phyloP scores from a whole-genome alignment of 2,329 filamentous ascomycete species.

The Aphanoascus verrucosus region DNA sequence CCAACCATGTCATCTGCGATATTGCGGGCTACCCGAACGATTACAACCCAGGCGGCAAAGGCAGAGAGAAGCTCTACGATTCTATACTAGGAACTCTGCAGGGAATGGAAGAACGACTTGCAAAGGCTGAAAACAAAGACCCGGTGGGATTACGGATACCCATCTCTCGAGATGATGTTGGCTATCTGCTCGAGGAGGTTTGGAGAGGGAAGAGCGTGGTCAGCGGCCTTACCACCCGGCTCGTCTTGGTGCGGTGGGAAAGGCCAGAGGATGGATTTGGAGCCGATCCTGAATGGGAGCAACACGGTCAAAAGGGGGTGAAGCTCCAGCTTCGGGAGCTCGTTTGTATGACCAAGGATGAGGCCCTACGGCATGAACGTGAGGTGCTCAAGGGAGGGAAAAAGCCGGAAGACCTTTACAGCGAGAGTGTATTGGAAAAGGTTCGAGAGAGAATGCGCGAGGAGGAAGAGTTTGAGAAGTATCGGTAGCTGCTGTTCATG shows the following conservation, averaged over 20 bases:
- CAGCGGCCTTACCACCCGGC: conserved; percentile 66
- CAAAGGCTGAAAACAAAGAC: conserved; percentile 43
- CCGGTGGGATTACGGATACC: conserved; percentile 67
- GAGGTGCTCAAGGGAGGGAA: conserved; percentile 62
- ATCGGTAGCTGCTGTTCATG: conserved; percentile 25
- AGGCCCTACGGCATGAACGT: conserved; percentile 68
- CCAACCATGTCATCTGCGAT: conserved; percentile 83
- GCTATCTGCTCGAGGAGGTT: conserved; percentile 81
- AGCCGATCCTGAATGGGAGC: conserved; percentile 49
- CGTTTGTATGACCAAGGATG: conserved; percentile 89
- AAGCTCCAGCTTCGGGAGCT: conserved; percentile 58
- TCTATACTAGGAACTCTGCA: conserved; percentile 66
- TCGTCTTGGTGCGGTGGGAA: conserved; percentile 72
- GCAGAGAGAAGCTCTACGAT: conserved; percentile 85
- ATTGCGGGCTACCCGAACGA: conserved; percentile 67
- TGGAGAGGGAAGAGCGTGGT: conserved; percentile 73
- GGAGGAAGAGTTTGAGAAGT: conserved; percentile 47
- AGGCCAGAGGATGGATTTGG: conserved; percentile 52
- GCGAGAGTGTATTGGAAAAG: conserved; percentile 51
- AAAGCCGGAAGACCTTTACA: conserved; percentile 62
- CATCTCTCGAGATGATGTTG: conserved; percentile 66
- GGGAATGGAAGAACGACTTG: conserved; percentile 65
- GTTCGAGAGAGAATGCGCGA: conserved; percentile 60
- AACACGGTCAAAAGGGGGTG: conserved; percentile 65
- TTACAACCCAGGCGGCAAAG: conserved; percentile 71